Evolutionary conservation across 2,329 filamentous ascomycete species (phyloP), one percentile per base, ranked within the genome.

Genomic region (Colletotrichum caudatum): DNA sequence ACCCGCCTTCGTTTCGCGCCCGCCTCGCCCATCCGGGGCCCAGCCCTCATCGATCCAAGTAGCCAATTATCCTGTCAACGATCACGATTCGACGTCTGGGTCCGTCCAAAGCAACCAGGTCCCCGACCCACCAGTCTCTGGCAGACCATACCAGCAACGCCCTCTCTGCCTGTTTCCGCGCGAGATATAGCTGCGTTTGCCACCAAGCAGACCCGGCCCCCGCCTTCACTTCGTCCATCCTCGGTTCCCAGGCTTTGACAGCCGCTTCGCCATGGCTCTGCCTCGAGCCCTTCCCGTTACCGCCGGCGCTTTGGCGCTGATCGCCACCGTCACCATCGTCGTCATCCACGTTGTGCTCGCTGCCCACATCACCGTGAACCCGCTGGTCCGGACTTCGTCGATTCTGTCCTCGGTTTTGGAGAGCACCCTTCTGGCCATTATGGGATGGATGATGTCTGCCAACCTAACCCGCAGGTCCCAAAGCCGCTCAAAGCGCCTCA

Each of bases 311-410:
- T 54, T 81, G 50, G 81, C 84, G 33, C 74, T 80, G 18, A 75
- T 83, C 23, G 78, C 83, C 12, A 85, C 84, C 4, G 74, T 79
- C 5, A 80, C 82, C 18, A 77, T 81, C 16, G 62, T 85, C 33
- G 80, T 79, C 50, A 75, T 86, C 33, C 80, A 85, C 41, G 77
- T 81, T 41, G 77, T 85, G 54, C 77, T 85, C 44, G 82, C 83
- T 23, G 56, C 76, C 77, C 48, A 73, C 77, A 35, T 77, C 77
- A 3, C 71, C 78, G 35, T 78, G 78, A n/a, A 77, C 6, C 75
- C 78, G 0, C 69, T 80, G 7, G 80, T 82, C 5, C 77, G 76
- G 67, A 77, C 75, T 44, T 77, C 82, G 1, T 82, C 83, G 11
- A 78, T 82, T 23, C 75, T 83, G 33, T 81, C 84, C 9, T 78